These are phyloP conservation scores for Capronia coronata DNA, from an alignment of 2,329 filamentous ascomycete genomes.

Conservation along the genomic window DNA sequence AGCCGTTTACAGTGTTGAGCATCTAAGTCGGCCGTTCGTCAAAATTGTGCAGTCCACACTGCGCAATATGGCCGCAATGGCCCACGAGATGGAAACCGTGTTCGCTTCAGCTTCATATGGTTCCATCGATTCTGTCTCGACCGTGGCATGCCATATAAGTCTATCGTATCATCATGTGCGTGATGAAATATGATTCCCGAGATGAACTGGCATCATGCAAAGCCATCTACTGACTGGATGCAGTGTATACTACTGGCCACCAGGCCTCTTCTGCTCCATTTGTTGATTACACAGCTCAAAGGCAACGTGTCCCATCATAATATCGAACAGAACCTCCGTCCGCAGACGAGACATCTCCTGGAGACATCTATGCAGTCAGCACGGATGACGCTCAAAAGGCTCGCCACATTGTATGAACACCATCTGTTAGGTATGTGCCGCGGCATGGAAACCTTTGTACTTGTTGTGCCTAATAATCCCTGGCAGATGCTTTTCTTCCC, in stretches of 20 bases:
- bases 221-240: too few relatives aligned
- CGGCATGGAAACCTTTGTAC: not conserved
- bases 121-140: not conserved
- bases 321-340: not conserved
- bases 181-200: not conserved
- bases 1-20: conserved; percentile 2
- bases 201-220: too few relatives aligned
- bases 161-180: conserved; percentile 3
- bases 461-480: not conserved
- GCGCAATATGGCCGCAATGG: conserved; percentile 1
- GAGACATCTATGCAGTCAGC: conserved; percentile 2
- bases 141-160: not conserved
- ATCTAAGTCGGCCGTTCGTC: not conserved
- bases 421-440: conserved; percentile 1
- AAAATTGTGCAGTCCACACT: not conserved
- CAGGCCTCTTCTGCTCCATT: not conserved
- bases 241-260: conserved; percentile 3
- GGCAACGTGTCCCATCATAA: not conserved
- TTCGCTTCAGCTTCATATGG: not conserved
- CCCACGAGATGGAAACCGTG: conserved; percentile 1
- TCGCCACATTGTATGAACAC: not conserved
- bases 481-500: conserved; percentile 2
- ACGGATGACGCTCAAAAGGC: not conserved
- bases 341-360: conserved; percentile 1
- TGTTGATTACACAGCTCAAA: not conserved